Evolutionary conservation across 1,284 basidiomycete species (phyloP).

Genomic region (Inonotus hispidus): DNA sequence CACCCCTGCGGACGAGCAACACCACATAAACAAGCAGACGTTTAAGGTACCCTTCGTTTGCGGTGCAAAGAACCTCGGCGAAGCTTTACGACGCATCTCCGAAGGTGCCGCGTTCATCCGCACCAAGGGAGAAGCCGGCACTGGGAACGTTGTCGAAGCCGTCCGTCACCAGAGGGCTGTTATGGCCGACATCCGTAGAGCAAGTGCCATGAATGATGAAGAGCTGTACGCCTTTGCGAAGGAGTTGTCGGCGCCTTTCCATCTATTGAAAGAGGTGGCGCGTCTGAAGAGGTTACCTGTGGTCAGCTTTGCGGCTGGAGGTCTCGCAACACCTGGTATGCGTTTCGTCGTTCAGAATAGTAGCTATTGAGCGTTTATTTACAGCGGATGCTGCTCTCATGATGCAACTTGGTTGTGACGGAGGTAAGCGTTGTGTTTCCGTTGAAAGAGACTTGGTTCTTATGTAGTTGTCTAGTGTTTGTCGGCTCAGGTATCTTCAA

Average conservation of each 20-base stretch:
- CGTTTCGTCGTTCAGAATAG: constrained; percentile 5
- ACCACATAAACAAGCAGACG: constrained; percentile 82
- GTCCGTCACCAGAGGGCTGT: constrained; percentile 89
- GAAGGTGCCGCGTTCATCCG: constrained; percentile 98
- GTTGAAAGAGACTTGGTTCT: constrained; percentile 4
- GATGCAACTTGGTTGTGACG: constrained; percentile 99
- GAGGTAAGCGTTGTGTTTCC: constrained; percentile 55
- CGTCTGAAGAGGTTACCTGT: constrained; percentile 91
- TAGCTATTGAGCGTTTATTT: neutral
- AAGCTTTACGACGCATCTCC: constrained; percentile 93
- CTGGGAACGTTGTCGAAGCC: constrained; percentile 96
- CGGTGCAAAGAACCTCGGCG: constrained; percentile 77
- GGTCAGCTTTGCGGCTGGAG: constrained; percentile 94
- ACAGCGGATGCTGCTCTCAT: constrained; percentile 94
- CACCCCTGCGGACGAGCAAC: constrained; percentile 90
- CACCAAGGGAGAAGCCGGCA: constrained; percentile 96
- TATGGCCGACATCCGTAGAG: constrained; percentile 80
- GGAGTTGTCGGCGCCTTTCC: constrained; percentile 93
- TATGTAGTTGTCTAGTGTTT: constrained; percentile 51
- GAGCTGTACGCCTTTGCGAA: constrained; percentile 95
- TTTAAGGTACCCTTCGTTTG: constrained; percentile 90
- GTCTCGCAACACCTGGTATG: constrained; percentile 90
- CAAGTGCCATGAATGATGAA: constrained; percentile 86
- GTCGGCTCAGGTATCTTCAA: constrained; percentile 95
- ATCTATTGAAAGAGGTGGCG: constrained; percentile 95